Conservation (phyloP, 2,329 filamentous ascomycete genomes). For the Aureobasidium mangrovei region DNA sequence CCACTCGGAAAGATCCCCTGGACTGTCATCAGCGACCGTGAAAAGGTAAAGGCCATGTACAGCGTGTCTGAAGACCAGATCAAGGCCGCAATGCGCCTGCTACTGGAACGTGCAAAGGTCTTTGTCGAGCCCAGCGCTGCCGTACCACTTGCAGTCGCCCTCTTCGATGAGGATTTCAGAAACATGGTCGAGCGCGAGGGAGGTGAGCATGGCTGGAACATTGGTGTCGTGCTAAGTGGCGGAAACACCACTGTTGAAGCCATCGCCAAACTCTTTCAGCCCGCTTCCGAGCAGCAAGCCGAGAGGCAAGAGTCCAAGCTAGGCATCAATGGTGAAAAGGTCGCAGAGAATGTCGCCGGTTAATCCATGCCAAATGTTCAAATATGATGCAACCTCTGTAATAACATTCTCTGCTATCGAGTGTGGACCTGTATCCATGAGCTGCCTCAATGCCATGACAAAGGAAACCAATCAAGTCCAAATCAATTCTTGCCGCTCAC, state of each 20-base stretch:
- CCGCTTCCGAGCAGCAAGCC: constrained; percentile 19
- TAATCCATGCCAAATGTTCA: constrained; percentile 14
- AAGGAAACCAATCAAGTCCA: no score
- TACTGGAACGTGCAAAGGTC: constrained; percentile 81
- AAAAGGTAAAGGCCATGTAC: constrained; percentile 63
- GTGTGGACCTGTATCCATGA: no score
- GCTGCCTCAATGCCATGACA: no score
- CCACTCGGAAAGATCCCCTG: constrained; percentile 71
- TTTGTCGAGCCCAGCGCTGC: constrained; percentile 82
- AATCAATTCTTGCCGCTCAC: no score
- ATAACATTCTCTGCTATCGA: no score
- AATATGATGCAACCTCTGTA: no score
- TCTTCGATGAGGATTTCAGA: constrained; percentile 82
- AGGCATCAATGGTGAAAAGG: constrained; percentile 32
- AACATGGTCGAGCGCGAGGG: constrained; percentile 59
- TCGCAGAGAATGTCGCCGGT: constrained; percentile 41
- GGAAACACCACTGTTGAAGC: constrained; percentile 58
- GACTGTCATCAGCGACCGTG: constrained; percentile 61
- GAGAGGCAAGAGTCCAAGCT: constrained; percentile 34
- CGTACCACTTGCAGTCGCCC: constrained; percentile 70
- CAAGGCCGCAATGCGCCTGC: constrained; percentile 61
- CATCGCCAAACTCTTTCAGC: constrained; percentile 46
- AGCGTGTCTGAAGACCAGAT: constrained; percentile 78
- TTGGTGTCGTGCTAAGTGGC: constrained; percentile 54
- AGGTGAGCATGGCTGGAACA: constrained; percentile 64